Conservation (phyloP, 1,284 basidiomycete genomes). For the Naganishia sp. region DNA sequence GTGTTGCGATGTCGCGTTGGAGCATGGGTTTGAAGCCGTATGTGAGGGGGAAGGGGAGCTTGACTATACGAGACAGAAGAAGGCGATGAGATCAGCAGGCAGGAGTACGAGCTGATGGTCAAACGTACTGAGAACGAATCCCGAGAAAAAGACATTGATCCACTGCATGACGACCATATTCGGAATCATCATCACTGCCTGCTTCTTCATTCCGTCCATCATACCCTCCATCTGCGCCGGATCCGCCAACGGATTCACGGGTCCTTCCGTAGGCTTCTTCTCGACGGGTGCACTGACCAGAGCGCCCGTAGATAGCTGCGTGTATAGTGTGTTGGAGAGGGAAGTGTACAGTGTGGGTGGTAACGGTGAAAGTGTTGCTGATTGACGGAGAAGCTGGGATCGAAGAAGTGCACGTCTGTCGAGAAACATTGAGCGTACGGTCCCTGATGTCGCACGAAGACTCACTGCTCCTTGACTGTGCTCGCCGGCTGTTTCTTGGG, state of each 20-base stretch:
- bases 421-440: neutral
- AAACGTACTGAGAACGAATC: constrained; percentile 94
- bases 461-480: constrained; percentile 90
- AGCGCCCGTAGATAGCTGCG: constrained; percentile 70
- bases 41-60: constrained; percentile 94
- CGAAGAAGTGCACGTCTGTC: constrained; percentile 78
- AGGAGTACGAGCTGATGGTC: no score
- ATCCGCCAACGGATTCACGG: constrained; percentile 71
- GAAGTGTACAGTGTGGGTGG: constrained; percentile 72
- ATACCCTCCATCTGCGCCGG: constrained; percentile 93
- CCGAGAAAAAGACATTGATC: constrained; percentile 99
- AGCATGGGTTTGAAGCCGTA: constrained; percentile 99
- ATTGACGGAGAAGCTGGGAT: constrained; percentile 77
- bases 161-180: constrained; percentile 99
- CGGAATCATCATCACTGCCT: constrained; percentile 89
- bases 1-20: constrained; percentile 91
- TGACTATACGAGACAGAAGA: constrained; percentile 62
- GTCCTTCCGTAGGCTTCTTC: constrained; percentile 49
- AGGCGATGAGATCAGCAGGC: neutral
- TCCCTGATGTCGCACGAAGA: constrained; percentile 40
- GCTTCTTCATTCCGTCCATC: constrained; percentile 99
- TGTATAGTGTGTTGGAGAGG: constrained; percentile 70
- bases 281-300: constrained; percentile 79
- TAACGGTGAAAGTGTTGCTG: constrained; percentile 74
- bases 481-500: constrained; percentile 78